A percentile compares a stretch with the other conserved stretches of the same genome.
Conservation (phyloP, 805 yeast genomes). For the Monosporozyma solicola region DNA sequence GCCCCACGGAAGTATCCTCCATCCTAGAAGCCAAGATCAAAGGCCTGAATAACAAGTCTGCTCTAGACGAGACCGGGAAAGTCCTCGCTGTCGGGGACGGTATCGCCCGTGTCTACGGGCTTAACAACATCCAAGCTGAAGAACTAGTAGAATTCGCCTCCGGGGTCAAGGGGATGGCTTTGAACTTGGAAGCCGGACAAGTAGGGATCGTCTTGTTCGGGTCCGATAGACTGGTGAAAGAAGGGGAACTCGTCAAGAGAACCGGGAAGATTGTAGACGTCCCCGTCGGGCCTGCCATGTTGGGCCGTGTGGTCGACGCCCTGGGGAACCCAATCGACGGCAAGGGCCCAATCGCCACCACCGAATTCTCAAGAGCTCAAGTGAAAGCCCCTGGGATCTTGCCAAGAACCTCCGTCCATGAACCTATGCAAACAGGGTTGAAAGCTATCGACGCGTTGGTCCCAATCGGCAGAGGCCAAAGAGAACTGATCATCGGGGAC, state of each 20-base stretch:
- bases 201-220: conserved; percentile 99
- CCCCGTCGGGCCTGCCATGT: conserved; percentile 95
- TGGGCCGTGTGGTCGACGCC: conserved; percentile 99
- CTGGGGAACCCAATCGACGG: conserved; percentile 99
- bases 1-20: conserved; percentile 98
- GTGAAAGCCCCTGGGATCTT: conserved; percentile 99
- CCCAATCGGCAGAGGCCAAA: conserved; percentile 99
- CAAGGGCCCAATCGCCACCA: conserved; percentile 93
- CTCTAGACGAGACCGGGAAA: conserved; percentile 98
- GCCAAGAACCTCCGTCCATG: conserved; percentile 97
- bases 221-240: conserved; percentile 96
- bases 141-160: conserved; percentile 98
- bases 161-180: conserved; percentile 99
- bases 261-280: conserved; percentile 99
- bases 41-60: conserved; percentile 96
- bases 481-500: conserved; percentile 99
- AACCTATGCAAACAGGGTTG: conserved; percentile 99
- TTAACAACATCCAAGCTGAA: conserved; percentile 99
- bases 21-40: conserved; percentile 98
- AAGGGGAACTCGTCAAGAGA: conserved; percentile 99
- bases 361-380: conserved; percentile 87
- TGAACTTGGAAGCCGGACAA: conserved; percentile 99
- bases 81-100: conserved; percentile 99
- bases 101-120: conserved; percentile 99
- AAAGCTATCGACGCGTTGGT: conserved; percentile 98